These are phyloP conservation scores for Curvularia sp. DNA, from an alignment of 2,329 filamentous ascomycete species.

Conservation along the genomic window DNA sequence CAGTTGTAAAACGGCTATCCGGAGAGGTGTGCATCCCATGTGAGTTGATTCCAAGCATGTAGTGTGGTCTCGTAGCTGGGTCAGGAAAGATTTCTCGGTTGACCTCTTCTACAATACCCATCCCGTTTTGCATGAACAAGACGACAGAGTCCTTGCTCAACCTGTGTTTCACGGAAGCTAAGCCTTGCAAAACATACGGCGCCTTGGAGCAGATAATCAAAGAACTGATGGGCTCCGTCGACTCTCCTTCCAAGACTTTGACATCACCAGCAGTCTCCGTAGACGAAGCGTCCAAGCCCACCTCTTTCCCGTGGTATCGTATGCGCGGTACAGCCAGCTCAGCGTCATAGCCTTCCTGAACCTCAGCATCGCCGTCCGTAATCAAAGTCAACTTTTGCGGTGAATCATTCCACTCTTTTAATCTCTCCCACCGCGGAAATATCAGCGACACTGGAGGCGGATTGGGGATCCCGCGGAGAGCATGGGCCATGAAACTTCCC, in stretches of 20 bases:
- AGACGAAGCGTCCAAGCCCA: constrained; percentile 23
- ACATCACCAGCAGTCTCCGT: constrained; percentile 14
- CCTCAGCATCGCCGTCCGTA: constrained; percentile 52
- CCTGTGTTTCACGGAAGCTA: constrained; percentile 70
- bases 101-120: constrained; percentile 82
- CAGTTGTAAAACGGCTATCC: constrained; percentile 58
- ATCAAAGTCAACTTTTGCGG: constrained; percentile 55
- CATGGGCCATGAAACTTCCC: constrained; percentile 78
- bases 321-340: constrained; percentile 51
- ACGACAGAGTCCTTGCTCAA: constrained; percentile 74
- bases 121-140: constrained; percentile 78
- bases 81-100: constrained; percentile 75
- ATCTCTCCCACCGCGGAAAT: constrained; percentile 64
- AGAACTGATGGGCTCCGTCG: constrained; percentile 66
- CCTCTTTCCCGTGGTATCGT: constrained; percentile 50
- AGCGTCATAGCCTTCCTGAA: constrained; percentile 54
- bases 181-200: constrained; percentile 67
- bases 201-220: constrained; percentile 83
- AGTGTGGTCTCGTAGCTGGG: constrained; percentile 70
- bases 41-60: constrained; percentile 73
- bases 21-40: constrained; percentile 61
- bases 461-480: constrained; percentile 66
- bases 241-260: constrained; percentile 33
- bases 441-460: constrained; percentile 80
- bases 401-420: constrained; percentile 57